Base-by-base conservation (phyloP, 2,329 filamentous ascomycete genomes). In the Alternaria ventricosa region DNA sequence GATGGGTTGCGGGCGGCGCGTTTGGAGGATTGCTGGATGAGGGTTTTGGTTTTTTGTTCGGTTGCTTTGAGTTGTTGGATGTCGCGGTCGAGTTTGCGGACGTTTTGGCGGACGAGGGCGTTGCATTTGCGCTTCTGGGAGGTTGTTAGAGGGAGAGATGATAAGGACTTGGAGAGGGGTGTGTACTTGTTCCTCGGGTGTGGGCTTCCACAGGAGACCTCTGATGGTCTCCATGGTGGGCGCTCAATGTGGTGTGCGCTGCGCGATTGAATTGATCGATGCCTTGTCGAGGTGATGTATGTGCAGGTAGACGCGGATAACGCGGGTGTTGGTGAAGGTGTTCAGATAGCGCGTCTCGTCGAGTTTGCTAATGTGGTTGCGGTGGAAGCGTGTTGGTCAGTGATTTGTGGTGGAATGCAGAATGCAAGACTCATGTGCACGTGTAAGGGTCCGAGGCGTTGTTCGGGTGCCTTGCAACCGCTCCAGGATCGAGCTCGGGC, bases 11-110 rank as follows among this genome's bases (percentile, higher is more conserved):
- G 88, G 77, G 95, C 90, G 22, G 89, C 93, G 65, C 95, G 92
- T 77, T 88, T 90, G 75, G 93, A 92, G 73, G 95, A 92, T 74
- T 90, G 88, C 58, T 96, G 79, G 80, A 98, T 98, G 70, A 93
- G 88, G 79, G 88, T 90, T 76, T 93, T 94, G 67, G 94, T 94
- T 71, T 81, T 81, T 57, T 72, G 67, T 80, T 99, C 95, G 70
- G 93, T 90, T 60, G 88, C 84, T 80, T 92, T 94, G 69, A 96
- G 88, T 69, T 89, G 86, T 57, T 86, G 82, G 78, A 99, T 95
- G 82, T 98, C 94, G 78, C 96, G 94, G 80, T 99, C 96, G 74
- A 99, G 88, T 78, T 97, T 95, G 77, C 96, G 94, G 66, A 93
- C 91, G 82, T 98, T 97, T 78, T 89, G 84, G 65, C 95, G 93